Percentiles rank a stretch among this genome's conserved stretches.
These are phyloP conservation scores for Pichia sp. DNA, from an alignment of 1,139 yeast species.

Conservation along the genomic window DNA sequence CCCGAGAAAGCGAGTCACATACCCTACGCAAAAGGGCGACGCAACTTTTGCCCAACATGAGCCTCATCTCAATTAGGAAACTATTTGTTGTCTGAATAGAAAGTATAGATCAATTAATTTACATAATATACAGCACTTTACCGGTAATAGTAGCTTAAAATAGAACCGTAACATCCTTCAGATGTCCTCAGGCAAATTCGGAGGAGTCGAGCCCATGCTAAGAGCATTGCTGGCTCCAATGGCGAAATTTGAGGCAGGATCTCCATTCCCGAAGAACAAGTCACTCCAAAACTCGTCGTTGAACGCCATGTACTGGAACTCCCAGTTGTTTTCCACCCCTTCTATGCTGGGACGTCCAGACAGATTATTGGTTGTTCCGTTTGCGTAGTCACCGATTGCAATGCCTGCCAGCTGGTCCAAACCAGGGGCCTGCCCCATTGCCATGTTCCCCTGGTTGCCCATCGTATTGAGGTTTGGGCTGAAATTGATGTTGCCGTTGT, in stretches of 20 bases:
- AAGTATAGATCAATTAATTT: no score
- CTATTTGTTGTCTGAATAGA: neutral
- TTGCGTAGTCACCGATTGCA: neutral
- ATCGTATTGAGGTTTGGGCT: neutral
- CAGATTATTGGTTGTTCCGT: neutral
- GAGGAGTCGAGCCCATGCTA: neutral
- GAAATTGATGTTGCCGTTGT: neutral
- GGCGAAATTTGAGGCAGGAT: slow-evolving; percentile 8
- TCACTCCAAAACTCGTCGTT: slow-evolving; percentile 44
- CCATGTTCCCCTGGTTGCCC: neutral
- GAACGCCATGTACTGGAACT: slow-evolving; percentile 35
- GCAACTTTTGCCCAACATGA: neutral
- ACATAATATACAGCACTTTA: no score
- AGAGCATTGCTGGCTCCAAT: neutral
- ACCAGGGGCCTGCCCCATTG: neutral
- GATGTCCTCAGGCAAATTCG: neutral
- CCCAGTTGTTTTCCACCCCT: slow-evolving; percentile 21
- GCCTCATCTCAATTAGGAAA: neutral
- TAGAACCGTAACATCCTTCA: no score
- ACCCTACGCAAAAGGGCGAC: neutral
- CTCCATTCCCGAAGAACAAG: slow-evolving; percentile 29
- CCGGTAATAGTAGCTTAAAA: neutral
- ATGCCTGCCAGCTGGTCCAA: neutral
- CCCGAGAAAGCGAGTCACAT: neutral
- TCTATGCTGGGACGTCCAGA: neutral